These are phyloP conservation scores for Pachyrhizus erosus DNA, from an alignment of 306 rosid species.

Conservation along the genomic window DNA sequence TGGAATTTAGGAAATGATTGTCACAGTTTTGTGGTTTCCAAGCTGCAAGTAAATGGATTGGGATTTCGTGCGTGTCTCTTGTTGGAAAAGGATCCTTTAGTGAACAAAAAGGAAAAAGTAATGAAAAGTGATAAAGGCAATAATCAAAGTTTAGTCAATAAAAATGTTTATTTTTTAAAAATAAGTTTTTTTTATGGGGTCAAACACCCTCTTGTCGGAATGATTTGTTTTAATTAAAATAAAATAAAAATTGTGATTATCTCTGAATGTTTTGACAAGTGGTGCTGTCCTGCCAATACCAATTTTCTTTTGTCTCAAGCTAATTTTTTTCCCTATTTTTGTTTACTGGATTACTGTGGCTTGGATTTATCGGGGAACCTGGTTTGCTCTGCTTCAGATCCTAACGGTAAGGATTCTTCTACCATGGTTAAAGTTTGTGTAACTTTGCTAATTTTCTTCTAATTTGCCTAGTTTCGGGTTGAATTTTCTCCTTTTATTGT, in stretches of 20 bases:
- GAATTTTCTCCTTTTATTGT: neutral
- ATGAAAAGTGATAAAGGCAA: conserved; percentile 3
- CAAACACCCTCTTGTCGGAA: neutral
- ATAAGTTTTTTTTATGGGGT: neutral
- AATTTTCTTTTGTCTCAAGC: neutral
- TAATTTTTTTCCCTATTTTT: neutral
- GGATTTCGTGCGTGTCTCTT: neutral
- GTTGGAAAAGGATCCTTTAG: neutral
- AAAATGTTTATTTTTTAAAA: neutral
- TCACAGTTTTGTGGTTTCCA: no score
- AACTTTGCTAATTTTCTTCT: neutral
- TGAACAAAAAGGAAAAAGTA: neutral
- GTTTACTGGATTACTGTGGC: conserved; percentile 29
- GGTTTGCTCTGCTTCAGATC: conserved; percentile 71
- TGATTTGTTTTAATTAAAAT: neutral
- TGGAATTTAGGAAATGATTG: no score
- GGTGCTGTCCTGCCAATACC: no score
- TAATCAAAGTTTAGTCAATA: neutral
- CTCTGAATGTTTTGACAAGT: neutral
- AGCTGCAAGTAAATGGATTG: neutral
- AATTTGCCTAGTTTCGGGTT: conserved; percentile 5
- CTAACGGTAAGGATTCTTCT: conserved; percentile 69
- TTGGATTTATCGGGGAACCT: conserved; percentile 43
- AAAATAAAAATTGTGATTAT: neutral
- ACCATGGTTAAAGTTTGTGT: neutral